Evolutionary conservation across 2,329 filamentous ascomycete species (phyloP), one percentile per base, ranked within the genome.

Genomic region (Rhynchosporium agropyri): DNA sequence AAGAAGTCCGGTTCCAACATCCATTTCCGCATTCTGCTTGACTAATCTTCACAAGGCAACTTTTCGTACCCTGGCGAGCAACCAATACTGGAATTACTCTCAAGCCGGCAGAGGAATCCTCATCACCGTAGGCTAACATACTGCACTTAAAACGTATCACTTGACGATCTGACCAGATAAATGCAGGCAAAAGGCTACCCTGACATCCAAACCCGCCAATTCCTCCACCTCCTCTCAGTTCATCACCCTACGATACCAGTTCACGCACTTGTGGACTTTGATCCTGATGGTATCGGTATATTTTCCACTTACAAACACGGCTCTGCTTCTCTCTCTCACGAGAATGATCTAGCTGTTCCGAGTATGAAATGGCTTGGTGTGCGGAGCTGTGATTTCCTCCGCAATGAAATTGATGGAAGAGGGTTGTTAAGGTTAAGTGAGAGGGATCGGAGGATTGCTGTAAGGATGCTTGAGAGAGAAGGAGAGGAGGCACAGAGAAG

Each of bases 111-210:
- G 79, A n/a, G 88, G 89, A 0, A 76, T 91, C n/a, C 73, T 91
- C 0, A 70, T 93, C 28, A 93, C 90, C 3, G 89, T 89, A 77
- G 42, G 71, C 58, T 3, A 1, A 4, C 9, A 13, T 55, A 4
- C 33, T 15, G 26, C n/a, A 4, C 1, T 40, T 33, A 43, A 6
- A 20, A 13, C n/a, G 6, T 28, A 3, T 12, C n/a, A 13, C n/a
- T 42, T 63, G 5, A 55, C 15, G 10, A 42, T 20, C 2, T 31
- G 31, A 15, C 3, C 20, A 20, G 20, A 20, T 20, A 20, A 20
- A 20, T 20, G 20, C 59, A 92, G 88, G 91, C 86, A 0, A 95
- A 93, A 79, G 91, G 91, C 1, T 95, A 92, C 71, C 90, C 91
- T 0, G 91, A 95, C 69, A 77, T 94, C 54, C 81, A 83, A 0